Conservation (phyloP, 495 filamentous ascomycete genomes). For the Aspergillus nanangensis region DNA sequence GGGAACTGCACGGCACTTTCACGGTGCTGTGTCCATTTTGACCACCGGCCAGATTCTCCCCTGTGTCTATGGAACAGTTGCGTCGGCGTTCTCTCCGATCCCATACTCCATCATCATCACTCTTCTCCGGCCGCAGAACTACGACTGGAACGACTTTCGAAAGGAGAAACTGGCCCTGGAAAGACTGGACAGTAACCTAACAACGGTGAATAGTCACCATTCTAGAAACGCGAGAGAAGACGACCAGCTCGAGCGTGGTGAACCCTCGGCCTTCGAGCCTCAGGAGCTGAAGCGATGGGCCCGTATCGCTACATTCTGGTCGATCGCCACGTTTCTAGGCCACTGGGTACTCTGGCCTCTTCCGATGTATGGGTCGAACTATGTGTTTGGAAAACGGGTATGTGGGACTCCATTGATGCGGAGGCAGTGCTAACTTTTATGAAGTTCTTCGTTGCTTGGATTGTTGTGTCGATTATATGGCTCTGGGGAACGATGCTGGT, state of each 20-base stretch:
- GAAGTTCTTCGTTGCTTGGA: conserved; percentile 75
- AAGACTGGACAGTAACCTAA: conserved; percentile 22
- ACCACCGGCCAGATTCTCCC: conserved; percentile 40
- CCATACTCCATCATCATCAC: conserved; percentile 34
- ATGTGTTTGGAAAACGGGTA: conserved; percentile 5
- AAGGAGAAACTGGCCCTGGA: conserved; percentile 30
- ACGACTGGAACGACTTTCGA: conserved; percentile 34
- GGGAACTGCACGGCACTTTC: conserved; percentile 34
- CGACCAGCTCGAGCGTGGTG: background rate
- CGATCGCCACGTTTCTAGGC: conserved; percentile 30
- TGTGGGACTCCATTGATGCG: background rate
- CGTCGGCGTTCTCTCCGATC: conserved; percentile 31
- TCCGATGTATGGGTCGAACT: conserved; percentile 6
- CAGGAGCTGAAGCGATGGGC: conserved; percentile 34
- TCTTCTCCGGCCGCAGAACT: conserved; percentile 25
- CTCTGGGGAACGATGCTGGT: conserved; percentile 47
- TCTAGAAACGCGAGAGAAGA: conserved; percentile 8
- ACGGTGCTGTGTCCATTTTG: conserved; percentile 41
- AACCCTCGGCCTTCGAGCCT: conserved; percentile 4
- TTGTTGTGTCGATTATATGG: conserved; percentile 73
- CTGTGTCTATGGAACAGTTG: conserved; percentile 40
- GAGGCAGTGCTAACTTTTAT: background rate
- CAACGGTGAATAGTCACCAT: conserved; percentile 11
- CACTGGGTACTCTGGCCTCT: conserved; percentile 26
- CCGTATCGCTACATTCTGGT: conserved; percentile 33